Conservation (phyloP, 2,329 filamentous ascomycete genomes). For the Trichoderma atrobrunneum region DNA sequence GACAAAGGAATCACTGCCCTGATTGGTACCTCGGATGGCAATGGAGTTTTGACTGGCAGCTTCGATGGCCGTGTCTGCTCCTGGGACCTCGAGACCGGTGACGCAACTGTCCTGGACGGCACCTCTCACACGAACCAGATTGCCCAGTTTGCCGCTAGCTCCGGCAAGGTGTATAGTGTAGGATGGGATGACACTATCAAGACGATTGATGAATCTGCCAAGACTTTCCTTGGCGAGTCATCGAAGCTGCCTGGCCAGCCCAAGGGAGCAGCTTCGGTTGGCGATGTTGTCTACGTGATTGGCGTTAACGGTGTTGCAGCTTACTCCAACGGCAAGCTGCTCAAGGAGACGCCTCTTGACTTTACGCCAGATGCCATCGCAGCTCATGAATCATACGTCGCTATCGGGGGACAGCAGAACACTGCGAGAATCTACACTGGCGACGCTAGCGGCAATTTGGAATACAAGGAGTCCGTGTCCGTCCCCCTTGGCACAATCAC, state of each 20-base stretch:
- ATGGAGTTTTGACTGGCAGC: slow-evolving; percentile 78
- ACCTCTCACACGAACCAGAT: slow-evolving; percentile 84
- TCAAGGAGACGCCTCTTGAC: slow-evolving; percentile 57
- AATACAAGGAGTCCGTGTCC: slow-evolving; percentile 56
- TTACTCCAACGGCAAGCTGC: slow-evolving; percentile 60
- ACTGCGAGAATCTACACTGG: slow-evolving; percentile 67
- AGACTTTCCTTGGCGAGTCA: slow-evolving; percentile 69
- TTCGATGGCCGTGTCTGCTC: slow-evolving; percentile 83
- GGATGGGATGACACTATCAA: slow-evolving; percentile 94
- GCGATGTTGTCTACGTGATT: slow-evolving; percentile 55
- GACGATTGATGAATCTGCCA: slow-evolving; percentile 69
- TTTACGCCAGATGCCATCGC: slow-evolving; percentile 71
- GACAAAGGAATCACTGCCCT: slow-evolving; percentile 87
- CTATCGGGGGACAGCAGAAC: slow-evolving; percentile 73
- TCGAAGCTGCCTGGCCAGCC: slow-evolving; percentile 75
- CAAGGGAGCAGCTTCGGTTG: slow-evolving; percentile 63
- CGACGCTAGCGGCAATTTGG: slow-evolving; percentile 55
- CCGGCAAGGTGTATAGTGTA: slow-evolving; percentile 73
- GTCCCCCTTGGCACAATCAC: slow-evolving; percentile 72
- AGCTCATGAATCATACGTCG: slow-evolving; percentile 64
- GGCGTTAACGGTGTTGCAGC: slow-evolving; percentile 50
- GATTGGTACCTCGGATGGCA: slow-evolving; percentile 41
- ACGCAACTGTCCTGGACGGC: slow-evolving; percentile 71
- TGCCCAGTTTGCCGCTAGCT: slow-evolving; percentile 64
- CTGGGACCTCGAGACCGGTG: slow-evolving; percentile 74